These are phyloP conservation scores for Cantharellus cinnabarinus DNA, from an alignment of 768 basidiomycete genomes.

Conservation along the genomic window DNA sequence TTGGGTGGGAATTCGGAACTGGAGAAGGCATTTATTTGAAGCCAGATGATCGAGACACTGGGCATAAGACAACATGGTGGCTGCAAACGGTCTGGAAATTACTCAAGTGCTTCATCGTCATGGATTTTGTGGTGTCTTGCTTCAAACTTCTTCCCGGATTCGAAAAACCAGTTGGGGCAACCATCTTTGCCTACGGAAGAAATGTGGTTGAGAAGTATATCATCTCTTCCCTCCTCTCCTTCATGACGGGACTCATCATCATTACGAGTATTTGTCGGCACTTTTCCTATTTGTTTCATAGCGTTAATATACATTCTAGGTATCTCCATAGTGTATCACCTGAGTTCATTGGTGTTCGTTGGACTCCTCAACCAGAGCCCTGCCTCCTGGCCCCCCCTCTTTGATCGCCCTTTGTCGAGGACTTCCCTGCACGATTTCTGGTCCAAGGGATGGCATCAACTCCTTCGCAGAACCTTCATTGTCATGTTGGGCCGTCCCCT, in stretches of 20 bases:
- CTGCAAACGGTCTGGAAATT: conserved; percentile 1
- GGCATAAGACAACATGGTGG: neutral
- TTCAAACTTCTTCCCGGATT: neutral
- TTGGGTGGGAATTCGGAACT: conserved; percentile 4
- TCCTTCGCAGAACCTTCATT: conserved; percentile 7
- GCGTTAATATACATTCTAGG: neutral
- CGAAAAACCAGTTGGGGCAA: neutral
- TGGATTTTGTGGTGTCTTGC: neutral
- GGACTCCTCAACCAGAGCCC: neutral
- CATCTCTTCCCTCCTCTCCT: neutral
- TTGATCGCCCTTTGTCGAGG: conserved; percentile 2
- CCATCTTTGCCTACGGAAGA: neutral
- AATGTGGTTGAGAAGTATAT: neutral
- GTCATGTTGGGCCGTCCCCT: conserved; percentile 6
- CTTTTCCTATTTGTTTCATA: neutral
- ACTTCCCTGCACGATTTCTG: conserved; percentile 6
- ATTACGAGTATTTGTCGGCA: neutral
- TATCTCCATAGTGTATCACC: conserved; percentile 3
- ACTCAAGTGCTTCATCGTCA: conserved; percentile 1
- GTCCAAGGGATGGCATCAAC: conserved; percentile 7
- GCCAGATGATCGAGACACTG: neutral
- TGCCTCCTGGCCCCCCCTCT: conserved; percentile 5
- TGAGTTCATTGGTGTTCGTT: neutral
- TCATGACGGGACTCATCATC: neutral
- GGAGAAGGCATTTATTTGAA: conserved; percentile 4